Evolutionary conservation across 2,329 filamentous ascomycete genomes (phyloP), one percentile per base, ranked within the genome.

Genomic region (Aureobasidium sp.): DNA sequence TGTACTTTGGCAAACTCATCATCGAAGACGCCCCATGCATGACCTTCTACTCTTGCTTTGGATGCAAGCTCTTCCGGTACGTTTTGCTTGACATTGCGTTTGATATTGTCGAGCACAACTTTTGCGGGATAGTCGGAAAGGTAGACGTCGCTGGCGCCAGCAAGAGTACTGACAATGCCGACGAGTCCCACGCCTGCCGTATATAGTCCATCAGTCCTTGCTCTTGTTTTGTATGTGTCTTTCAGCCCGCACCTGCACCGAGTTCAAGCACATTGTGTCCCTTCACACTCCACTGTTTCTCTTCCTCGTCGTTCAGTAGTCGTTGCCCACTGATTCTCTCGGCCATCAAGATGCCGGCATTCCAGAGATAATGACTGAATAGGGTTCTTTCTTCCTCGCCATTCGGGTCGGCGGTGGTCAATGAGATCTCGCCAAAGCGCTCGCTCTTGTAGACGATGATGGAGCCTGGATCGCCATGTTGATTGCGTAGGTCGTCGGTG

Each of bases 311-410:
- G 7, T 65, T 63, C n/a, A 66, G 63, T 44, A 65, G 63, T 5
- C 65, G 63, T 50, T 64, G 62, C 39, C 74, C 74, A 5, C 72
- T 74, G 34, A 79, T 69, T 44, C 78, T 62, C 67, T 79, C 77
- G 5, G 71, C 77, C 72, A 78, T 72, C 65, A 78, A 68, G 32
- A 80, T 68, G 0, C 77, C 76, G 7, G 86, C 79, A 73, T 91
- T 91, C 87, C 87, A 91, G 30, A 90, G 74, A 71, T 86, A 89
- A 70, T 91, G 87, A 64, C 85, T 84, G 70, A 89, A 90, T 48
- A 90, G 79, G 25, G 74, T 72, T 54, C 86, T 75, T 67, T 85
- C 81, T 34, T 78, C 73, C 60, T 86, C 83, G 36, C 72, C 76
- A 36, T 75, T 70, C 74, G 84, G 67, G 66, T 79, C 74, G 8